Percentiles rank a stretch among this genome's conserved stretches.
Conservation (phyloP, 2,329 filamentous ascomycete species). For the Xylariaceae sp. region DNA sequence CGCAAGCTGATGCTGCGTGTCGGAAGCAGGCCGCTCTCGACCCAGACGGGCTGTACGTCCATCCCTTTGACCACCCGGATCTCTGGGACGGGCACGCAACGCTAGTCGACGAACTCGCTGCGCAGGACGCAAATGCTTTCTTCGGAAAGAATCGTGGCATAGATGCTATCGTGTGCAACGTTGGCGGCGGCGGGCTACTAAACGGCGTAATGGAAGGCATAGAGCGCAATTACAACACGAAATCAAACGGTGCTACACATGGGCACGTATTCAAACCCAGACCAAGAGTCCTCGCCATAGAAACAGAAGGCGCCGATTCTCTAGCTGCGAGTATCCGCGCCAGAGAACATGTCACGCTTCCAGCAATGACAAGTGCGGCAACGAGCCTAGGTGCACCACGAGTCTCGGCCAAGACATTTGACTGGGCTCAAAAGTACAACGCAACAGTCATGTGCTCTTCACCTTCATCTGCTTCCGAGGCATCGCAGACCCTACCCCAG, state of each 20-base stretch:
- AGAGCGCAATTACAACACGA: constrained; percentile 35
- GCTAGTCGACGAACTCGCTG: constrained; percentile 50
- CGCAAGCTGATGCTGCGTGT: constrained; percentile 66
- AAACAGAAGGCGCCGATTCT: constrained; percentile 71
- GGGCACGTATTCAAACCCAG: constrained; percentile 19
- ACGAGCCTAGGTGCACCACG: constrained; percentile 68
- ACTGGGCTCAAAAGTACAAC: constrained; percentile 47
- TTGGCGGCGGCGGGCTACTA: constrained; percentile 77
- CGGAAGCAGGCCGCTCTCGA: constrained; percentile 50
- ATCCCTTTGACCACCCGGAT: constrained; percentile 65
- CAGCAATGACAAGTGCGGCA: constrained; percentile 70
- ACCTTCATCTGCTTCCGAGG: not conserved
- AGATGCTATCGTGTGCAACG: constrained; percentile 70
- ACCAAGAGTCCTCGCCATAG: constrained; percentile 63
- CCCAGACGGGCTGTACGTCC: constrained; percentile 53
- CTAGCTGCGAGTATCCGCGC: constrained; percentile 59
- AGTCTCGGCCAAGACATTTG: constrained; percentile 66
- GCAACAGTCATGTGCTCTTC: not conserved
- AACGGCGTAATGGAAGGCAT: constrained; percentile 72
- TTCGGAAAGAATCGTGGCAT: constrained; percentile 37
- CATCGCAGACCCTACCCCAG: not conserved
- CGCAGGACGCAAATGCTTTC: constrained; percentile 33
- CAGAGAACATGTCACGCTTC: constrained; percentile 57
- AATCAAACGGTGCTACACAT: constrained; percentile 14
- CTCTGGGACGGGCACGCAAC: constrained; percentile 64